Percentiles rank a stretch among this genome's conserved stretches.
Evolutionary conservation across 2,329 filamentous ascomycete species (phyloP).

Genomic region (Penicillium sp.): DNA sequence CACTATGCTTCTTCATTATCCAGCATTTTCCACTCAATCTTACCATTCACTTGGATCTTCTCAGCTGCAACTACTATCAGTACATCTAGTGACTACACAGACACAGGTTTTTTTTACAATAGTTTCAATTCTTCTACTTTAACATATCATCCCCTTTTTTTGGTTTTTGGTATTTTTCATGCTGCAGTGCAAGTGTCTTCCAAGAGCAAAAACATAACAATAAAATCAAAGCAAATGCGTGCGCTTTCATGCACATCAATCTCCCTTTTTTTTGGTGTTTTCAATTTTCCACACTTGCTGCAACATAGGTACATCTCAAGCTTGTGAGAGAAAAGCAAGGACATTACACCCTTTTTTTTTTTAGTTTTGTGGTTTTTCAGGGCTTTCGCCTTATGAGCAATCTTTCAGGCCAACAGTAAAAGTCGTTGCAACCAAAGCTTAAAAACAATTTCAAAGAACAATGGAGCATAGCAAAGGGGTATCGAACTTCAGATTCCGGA

Average conservation of each 20-base stretch:
- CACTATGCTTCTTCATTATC: not conserved
- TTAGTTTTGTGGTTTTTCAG: not conserved
- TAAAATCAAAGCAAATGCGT: not conserved
- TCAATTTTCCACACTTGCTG: not conserved
- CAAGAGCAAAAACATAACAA: not conserved
- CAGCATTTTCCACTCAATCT: not conserved
- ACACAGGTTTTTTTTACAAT: not conserved
- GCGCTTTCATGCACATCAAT: not conserved
- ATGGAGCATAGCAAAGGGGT: not conserved
- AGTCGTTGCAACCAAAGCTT: not conserved
- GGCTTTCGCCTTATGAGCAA: not conserved
- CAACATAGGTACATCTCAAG: not conserved
- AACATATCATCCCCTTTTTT: conserved; percentile 1
- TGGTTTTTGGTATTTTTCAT: not conserved
- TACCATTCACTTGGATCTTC: not conserved
- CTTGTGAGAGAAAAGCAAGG: not conserved
- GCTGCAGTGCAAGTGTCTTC: not conserved
- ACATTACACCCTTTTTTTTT: not conserved
- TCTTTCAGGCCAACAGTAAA: not conserved
- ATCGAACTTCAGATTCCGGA: not conserved
- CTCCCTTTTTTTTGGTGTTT: not conserved
- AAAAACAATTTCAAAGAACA: not conserved
- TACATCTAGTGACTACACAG: not conserved
- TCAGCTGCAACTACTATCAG: not conserved
- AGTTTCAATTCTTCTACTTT: not conserved